A percentile compares a stretch with the other conserved stretches of the same genome.
These are phyloP conservation scores for Arachis hypogaea DNA, from an alignment of 306 rosid species.

Conservation along the genomic window DNA sequence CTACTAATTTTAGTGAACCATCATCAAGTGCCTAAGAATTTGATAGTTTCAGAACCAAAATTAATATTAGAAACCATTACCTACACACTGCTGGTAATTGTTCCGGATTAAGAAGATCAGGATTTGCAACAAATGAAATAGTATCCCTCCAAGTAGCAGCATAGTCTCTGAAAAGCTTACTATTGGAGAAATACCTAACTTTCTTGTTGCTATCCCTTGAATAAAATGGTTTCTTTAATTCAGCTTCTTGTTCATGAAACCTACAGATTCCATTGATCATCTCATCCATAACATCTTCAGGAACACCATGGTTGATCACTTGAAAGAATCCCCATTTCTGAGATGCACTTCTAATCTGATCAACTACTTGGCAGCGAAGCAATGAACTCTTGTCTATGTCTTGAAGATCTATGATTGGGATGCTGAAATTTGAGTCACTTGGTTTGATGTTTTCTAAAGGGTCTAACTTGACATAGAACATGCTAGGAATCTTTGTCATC, in stretches of 20 bases:
- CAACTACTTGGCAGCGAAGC: not conserved
- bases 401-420: conserved; percentile 46
- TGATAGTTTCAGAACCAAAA: not conserved
- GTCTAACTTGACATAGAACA: conserved; percentile 29
- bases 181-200: conserved; percentile 36
- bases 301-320: conserved; percentile 52
- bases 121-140: conserved; percentile 19
- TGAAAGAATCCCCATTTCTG: conserved; percentile 52
- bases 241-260: conserved; percentile 51
- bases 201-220: conserved; percentile 19
- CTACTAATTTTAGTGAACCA: not conserved
- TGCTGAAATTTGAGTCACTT: not conserved
- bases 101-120: conserved; percentile 26
- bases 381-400: not conserved
- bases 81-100: conserved; percentile 33
- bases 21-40: not conserved
- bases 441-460: not conserved
- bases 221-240: conserved; percentile 36
- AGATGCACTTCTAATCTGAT: conserved; percentile 25
- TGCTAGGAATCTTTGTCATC: conserved; percentile 44
- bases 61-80: conserved; percentile 10
- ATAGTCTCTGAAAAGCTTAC: not conserved
- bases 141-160: conserved; percentile 38
- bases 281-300: conserved; percentile 41
- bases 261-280: conserved; percentile 39